Evolutionary conservation across 176 grass and related monocot species (phyloP).

Genomic region (Panicum miliaceum): DNA sequence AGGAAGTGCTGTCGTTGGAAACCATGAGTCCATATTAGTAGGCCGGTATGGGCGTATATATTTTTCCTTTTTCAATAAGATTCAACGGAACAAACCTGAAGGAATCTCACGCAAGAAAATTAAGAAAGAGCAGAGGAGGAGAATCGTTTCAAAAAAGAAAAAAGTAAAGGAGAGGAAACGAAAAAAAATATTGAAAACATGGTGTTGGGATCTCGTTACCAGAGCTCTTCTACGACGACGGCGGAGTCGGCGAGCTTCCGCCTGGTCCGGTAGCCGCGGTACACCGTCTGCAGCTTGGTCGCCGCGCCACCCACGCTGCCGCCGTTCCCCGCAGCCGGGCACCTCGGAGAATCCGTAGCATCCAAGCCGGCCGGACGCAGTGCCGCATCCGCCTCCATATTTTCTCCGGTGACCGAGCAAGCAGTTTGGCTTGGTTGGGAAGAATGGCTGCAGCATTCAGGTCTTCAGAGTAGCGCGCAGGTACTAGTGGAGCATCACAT

Average conservation of each 20-base stretch:
- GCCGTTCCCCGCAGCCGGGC: neutral
- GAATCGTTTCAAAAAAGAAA: neutral
- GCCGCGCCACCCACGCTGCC: conserved; percentile 46
- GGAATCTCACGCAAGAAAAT: neutral
- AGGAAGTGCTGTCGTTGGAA: too few species aligned
- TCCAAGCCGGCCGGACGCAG: neutral
- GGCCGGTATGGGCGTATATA: neutral
- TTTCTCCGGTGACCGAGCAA: neutral
- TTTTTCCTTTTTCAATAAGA: neutral
- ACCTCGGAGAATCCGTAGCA: too few species aligned
- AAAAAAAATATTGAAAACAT: too few species aligned
- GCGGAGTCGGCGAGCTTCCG: conserved; percentile 89
- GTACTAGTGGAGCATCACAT: neutral
- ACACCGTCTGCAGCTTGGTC: conserved; percentile 89
- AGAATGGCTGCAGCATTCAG: neutral
- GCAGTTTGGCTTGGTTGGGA: neutral
- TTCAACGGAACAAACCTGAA: neutral
- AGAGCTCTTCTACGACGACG: conserved; percentile 95
- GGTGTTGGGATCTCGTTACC: conserved; percentile 40
- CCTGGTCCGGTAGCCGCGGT: conserved; percentile 89
- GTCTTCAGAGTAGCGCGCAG: neutral
- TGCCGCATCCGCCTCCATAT: neutral
- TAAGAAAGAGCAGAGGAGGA: neutral
- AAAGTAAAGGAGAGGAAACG: neutral
- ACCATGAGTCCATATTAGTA: too few species aligned